A percentile compares a stretch with the other conserved stretches of the same genome.
Evolutionary conservation across 2,329 filamentous ascomycete species (phyloP).

Genomic region (Pseudogymnoascus destructans): DNA sequence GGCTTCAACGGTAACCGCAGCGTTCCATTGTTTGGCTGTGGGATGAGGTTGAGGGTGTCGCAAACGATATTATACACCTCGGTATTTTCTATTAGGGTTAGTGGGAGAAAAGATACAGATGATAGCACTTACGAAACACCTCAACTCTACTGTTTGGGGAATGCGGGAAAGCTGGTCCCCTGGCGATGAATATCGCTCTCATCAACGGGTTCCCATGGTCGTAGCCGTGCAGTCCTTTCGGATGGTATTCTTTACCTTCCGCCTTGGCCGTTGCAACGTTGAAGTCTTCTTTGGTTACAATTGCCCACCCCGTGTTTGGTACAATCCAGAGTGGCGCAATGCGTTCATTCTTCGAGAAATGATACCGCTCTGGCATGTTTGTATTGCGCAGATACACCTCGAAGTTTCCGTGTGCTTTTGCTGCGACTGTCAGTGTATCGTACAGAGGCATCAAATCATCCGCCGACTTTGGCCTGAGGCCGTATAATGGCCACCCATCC

Average conservation of each 20-base stretch:
- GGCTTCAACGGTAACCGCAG: slow-evolving; percentile 51
- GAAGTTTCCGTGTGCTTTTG: slow-evolving; percentile 47
- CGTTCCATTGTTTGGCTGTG: slow-evolving; percentile 77
- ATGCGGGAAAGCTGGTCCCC: slow-evolving; percentile 86
- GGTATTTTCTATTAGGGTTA: slow-evolving; percentile 56
- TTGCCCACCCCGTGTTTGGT: slow-evolving; percentile 83
- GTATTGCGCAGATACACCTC: slow-evolving; percentile 78
- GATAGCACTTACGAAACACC: slow-evolving; percentile 56
- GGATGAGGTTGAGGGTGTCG: slow-evolving; percentile 64
- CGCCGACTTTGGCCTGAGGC: slow-evolving; percentile 64
- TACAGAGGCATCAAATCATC: slow-evolving; percentile 56
- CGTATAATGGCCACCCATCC: slow-evolving; percentile 90
- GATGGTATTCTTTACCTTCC: slow-evolving; percentile 57
- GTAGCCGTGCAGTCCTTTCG: slow-evolving; percentile 81
- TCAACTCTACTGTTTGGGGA: slow-evolving; percentile 65
- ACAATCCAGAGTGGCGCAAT: slow-evolving; percentile 95
- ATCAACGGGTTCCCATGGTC: slow-evolving; percentile 91
- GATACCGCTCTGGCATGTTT: slow-evolving; percentile 85
- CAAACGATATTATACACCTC: slow-evolving; percentile 93
- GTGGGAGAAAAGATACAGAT: background rate
- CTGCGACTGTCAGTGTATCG: slow-evolving; percentile 42
- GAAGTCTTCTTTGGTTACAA: slow-evolving; percentile 70
- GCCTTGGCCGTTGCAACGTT: slow-evolving; percentile 54
- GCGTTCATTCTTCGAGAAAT: slow-evolving; percentile 75
- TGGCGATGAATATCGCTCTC: slow-evolving; percentile 87